phyloP scores from a whole-genome alignment of 495 filamentous ascomycete genomes.

The Xylaria scruposa region DNA sequence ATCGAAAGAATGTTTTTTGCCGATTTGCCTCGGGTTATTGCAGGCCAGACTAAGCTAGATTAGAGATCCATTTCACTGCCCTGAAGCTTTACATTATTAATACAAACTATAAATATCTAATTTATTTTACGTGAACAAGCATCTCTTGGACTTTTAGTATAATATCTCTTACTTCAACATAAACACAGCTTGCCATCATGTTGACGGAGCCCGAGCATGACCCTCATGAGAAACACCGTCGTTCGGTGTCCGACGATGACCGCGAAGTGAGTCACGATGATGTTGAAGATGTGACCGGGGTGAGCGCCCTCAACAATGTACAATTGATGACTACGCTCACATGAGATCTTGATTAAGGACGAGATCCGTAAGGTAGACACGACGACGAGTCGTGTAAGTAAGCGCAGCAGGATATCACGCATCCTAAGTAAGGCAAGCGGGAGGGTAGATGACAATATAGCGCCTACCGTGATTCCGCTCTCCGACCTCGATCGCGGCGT shows the following conservation, averaged over 20 bases:
- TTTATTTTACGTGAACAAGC: not conserved
- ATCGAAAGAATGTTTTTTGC: not conserved
- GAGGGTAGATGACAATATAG: constrained; percentile 31
- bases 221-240: constrained; percentile 9
- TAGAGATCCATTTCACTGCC: not conserved
- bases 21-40: constrained; percentile 7
- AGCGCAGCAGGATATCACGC: constrained; percentile 20
- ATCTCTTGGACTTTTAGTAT: not conserved
- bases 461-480: constrained; percentile 42
- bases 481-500: constrained; percentile 54
- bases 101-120: not conserved
- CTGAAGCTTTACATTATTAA: not conserved
- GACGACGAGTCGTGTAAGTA: constrained; percentile 14
- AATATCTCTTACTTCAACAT: not conserved
- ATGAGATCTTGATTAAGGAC: constrained; percentile 1
- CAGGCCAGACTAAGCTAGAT: not conserved
- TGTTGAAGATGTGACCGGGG: constrained; percentile 9
- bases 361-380: constrained; percentile 26
- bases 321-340: not conserved
- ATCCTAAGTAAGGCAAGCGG: constrained; percentile 18
- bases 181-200: not conserved
- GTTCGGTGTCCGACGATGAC: constrained; percentile 18
- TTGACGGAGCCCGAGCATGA: not conserved
- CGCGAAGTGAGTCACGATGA: constrained; percentile 16
- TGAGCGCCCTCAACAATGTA: not conserved